phyloP scores from a whole-genome alignment of 2,329 filamentous ascomycete genomes.

The Colletotrichum sansevieriae region DNA sequence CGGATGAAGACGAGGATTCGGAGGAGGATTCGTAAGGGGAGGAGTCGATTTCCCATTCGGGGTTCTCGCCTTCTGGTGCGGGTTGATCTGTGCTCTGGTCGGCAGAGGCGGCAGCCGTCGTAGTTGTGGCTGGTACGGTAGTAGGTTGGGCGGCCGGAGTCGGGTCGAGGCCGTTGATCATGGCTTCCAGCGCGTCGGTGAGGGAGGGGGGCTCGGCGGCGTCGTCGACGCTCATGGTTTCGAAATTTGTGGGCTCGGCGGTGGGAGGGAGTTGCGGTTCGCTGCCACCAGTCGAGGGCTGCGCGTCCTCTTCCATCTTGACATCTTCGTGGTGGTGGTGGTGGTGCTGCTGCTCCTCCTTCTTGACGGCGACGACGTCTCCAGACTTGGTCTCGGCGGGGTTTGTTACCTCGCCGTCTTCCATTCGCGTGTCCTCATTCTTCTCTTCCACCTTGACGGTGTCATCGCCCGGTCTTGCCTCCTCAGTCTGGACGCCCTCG shows the following conservation, averaged over 20 bases:
- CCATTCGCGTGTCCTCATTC: constrained; percentile 33
- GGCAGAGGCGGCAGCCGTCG: constrained; percentile 1
- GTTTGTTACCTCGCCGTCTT: neutral
- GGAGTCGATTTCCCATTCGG: constrained; percentile 89
- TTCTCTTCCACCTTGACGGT: neutral
- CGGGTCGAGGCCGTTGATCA: constrained; percentile 54
- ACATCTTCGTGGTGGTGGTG: constrained; percentile 10
- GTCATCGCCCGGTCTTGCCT: neutral
- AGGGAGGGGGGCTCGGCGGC: constrained; percentile 54
- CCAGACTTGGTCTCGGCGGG: neutral
- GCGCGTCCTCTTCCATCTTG: constrained; percentile 20
- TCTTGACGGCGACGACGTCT: neutral
- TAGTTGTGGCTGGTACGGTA: neutral
- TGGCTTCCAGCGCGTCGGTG: constrained; percentile 59
- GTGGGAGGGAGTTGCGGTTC: constrained; percentile 1
- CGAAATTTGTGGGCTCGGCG: constrained; percentile 26
- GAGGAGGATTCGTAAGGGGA: constrained; percentile 80
- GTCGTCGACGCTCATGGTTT: constrained; percentile 57
- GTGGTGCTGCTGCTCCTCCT: neutral
- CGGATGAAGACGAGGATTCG: constrained; percentile 73
- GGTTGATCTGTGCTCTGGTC: neutral
- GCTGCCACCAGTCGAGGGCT: neutral
- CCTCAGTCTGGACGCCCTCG: constrained; percentile 22
- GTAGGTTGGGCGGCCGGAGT: constrained; percentile 3
- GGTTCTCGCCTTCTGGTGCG: constrained; percentile 60